A percentile compares a stretch with the other conserved stretches of the same genome.
Conservation (phyloP, 441 rosid species). For the Biscutella laevigata region DNA sequence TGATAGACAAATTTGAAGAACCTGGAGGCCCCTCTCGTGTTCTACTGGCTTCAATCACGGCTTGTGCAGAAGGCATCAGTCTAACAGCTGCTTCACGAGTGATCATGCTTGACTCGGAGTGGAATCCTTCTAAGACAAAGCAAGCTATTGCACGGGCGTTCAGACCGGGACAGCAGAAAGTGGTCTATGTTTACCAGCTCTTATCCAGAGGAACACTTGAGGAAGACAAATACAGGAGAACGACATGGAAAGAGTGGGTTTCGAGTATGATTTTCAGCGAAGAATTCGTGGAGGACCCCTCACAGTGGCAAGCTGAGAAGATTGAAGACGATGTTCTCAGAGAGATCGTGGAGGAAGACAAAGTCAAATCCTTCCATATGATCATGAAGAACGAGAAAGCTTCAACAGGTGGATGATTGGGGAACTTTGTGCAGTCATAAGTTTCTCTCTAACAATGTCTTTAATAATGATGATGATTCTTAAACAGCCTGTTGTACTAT, state of each 20-base stretch:
- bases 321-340: constrained; percentile 74
- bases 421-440: neutral
- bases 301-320: constrained; percentile 80
- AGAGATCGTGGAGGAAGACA: constrained; percentile 76
- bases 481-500: neutral
- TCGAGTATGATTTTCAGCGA: constrained; percentile 94
- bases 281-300: constrained; percentile 78
- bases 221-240: constrained; percentile 76
- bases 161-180: constrained; percentile 84
- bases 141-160: constrained; percentile 96
- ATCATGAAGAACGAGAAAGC: constrained; percentile 93
- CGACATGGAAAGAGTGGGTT: constrained; percentile 97
- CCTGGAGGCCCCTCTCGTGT: constrained; percentile 52
- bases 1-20: constrained; percentile 83
- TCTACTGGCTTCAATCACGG: constrained; percentile 75
- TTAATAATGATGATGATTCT: neutral
- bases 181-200: constrained; percentile 86
- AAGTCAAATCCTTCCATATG: constrained; percentile 74
- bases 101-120: constrained; percentile 76
- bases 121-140: constrained; percentile 98
- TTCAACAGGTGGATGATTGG: constrained; percentile 36
- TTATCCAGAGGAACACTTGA: constrained; percentile 69
- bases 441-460: neutral
- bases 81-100: constrained; percentile 92
- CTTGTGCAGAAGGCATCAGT: constrained; percentile 92